phyloP scores from a whole-genome alignment of 805 yeast genomes.

The Yarrowia sp. region DNA sequence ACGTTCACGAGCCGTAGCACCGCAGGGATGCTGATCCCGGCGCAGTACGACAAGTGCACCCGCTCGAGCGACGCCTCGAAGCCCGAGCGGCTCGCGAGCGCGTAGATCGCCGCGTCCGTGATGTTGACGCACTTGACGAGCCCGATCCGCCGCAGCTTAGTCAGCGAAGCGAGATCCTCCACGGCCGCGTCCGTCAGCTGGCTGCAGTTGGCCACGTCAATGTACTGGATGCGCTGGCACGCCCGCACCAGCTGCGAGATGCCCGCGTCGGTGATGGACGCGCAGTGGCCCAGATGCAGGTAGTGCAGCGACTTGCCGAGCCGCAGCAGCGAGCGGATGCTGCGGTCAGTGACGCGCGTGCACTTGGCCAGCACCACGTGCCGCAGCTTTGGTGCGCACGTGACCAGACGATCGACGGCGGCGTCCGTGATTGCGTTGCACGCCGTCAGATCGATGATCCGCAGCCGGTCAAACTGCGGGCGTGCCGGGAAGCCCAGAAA shows the following conservation, averaged over 20 bases:
- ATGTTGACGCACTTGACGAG: conserved; percentile 86
- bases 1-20: conserved; percentile 68
- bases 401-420: conserved; percentile 67
- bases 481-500: conserved; percentile 54
- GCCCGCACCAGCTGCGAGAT: conserved; percentile 68
- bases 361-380: conserved; percentile 90
- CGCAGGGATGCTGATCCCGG: conserved; percentile 73
- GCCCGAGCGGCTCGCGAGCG: conserved; percentile 61
- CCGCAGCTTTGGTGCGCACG: conserved; percentile 78
- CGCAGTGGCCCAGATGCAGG: conserved; percentile 91
- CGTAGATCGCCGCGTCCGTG: conserved; percentile 75
- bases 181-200: conserved; percentile 84
- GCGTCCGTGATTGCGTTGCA: conserved; percentile 79
- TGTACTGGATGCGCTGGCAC: conserved; percentile 84
- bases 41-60: conserved; percentile 89
- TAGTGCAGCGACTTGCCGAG: conserved; percentile 81
- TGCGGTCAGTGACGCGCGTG: conserved; percentile 76
- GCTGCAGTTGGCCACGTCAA: conserved; percentile 91
- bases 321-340: conserved; percentile 65
- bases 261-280: conserved; percentile 84
- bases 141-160: conserved; percentile 85
- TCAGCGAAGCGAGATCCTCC: conserved; percentile 68
- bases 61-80: conserved; percentile 82
- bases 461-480: conserved; percentile 54
- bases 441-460: conserved; percentile 81